Conservation (phyloP, 2,329 filamentous ascomycete species). For the Parasarocladium wereldwijsianum region DNA sequence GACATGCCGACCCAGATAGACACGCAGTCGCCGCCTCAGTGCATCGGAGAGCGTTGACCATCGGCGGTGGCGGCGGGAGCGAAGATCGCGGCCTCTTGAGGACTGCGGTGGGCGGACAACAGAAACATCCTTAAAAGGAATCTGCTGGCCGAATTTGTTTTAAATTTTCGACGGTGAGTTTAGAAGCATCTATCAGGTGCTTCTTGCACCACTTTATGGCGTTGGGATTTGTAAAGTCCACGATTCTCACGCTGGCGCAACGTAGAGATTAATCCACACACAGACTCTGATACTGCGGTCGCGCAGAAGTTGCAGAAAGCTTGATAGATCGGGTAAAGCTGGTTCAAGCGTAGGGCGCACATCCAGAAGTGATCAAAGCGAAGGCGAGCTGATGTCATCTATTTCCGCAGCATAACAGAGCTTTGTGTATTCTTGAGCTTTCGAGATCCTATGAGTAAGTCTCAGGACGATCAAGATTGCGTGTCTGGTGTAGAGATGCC, state of each 20-base stretch:
- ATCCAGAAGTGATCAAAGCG: constrained; percentile 73
- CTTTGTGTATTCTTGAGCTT: no score
- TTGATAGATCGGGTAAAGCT: constrained; percentile 60
- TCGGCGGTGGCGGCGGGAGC: constrained; percentile 54
- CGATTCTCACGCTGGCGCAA: constrained; percentile 60
- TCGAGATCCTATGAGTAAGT: no score
- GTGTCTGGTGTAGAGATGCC: no score
- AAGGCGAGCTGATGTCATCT: no score
- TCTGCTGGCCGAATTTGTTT: constrained; percentile 63
- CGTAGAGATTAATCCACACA: constrained; percentile 68
- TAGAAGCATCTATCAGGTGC: constrained; percentile 49
- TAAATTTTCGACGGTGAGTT: constrained; percentile 55
- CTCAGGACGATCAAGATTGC: no score
- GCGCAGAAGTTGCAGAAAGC: constrained; percentile 50
- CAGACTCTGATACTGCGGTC: constrained; percentile 50
- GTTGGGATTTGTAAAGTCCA: constrained; percentile 61
- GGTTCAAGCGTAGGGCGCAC: constrained; percentile 59
- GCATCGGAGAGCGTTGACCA: constrained; percentile 52
- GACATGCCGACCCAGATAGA: constrained; percentile 60
- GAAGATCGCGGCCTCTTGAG: constrained; percentile 46
- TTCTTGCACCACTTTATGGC: constrained; percentile 49
- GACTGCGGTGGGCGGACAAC: constrained; percentile 35
- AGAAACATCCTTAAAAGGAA: constrained; percentile 49
- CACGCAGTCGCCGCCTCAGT: constrained; percentile 65
- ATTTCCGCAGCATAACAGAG: no score